phyloP scores from a whole-genome alignment of 148 eudicot genomes.

The Diospyros kaki region DNA sequence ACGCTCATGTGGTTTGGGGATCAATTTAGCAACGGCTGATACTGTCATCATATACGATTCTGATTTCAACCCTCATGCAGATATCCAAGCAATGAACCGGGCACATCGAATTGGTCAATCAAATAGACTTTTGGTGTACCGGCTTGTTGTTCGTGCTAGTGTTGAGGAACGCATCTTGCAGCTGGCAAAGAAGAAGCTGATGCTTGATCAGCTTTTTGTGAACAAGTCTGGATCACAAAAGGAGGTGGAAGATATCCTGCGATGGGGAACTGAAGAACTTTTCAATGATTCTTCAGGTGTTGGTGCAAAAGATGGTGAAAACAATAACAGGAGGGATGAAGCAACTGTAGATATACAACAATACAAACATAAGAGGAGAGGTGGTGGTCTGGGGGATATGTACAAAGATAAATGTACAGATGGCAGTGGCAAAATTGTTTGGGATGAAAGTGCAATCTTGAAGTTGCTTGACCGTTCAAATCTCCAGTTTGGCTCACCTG shows the following conservation, averaged over 20 bases:
- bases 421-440: slow-evolving; percentile 60
- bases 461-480: slow-evolving; percentile 94
- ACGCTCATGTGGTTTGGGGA: slow-evolving; percentile 96
- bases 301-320: slow-evolving; percentile 43
- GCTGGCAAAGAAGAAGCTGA: slow-evolving; percentile 93
- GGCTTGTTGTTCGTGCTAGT: slow-evolving; percentile 99
- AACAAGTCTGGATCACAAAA: slow-evolving; percentile 95
- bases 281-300: slow-evolving; percentile 51
- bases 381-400: slow-evolving; percentile 91
- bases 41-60: slow-evolving; percentile 97
- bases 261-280: slow-evolving; percentile 98
- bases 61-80: slow-evolving; percentile 98
- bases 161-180: slow-evolving; percentile 98
- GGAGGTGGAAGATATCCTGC: slow-evolving; percentile 92
- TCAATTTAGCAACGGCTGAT: slow-evolving; percentile 97
- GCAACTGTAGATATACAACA: slow-evolving; percentile 57
- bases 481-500: slow-evolving; percentile 57
- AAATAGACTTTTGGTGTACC: slow-evolving; percentile 82
- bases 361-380: slow-evolving; percentile 60
- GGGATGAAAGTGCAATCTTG: slow-evolving; percentile 90
- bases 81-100: slow-evolving; percentile 99
- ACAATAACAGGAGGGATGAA: slow-evolving; percentile 50
- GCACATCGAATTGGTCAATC: slow-evolving; percentile 99
- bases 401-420: slow-evolving; percentile 90
- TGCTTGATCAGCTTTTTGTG: slow-evolving; percentile 97